Base-by-base conservation (phyloP, 768 basidiomycete species). In the Boletus fagicola region DNA sequence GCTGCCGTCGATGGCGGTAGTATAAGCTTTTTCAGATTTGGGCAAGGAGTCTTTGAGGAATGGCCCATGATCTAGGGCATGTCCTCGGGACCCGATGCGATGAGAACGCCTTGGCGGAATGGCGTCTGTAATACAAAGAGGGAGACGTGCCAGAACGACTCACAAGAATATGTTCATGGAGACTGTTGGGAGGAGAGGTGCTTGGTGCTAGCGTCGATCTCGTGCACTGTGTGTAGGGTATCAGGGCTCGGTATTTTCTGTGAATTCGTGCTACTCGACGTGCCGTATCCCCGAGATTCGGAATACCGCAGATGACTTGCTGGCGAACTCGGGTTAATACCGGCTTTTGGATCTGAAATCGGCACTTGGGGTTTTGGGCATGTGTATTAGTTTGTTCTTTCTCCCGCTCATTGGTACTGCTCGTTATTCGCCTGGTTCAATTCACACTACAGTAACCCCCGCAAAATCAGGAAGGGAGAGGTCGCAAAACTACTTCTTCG, bases 1-100 rank as follows among this genome's bases (percentile, higher is more conserved):
- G 95, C 94, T 2, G 92, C 83, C 2, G 94, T 95, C 5, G 94
- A 97, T 72, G 81, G 84, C 2, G 93, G 95, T 10, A 92, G 82
- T 60, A 87, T 87, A 43, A 89, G 90, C 62, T 95, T 97, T 77
- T 90, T 93, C 74, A 78, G 90, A 52, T 94, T 98, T 62, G 86
- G 88, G 8, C 81, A 94, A 66, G 91, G 92, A 0, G 84, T 79
- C 10, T 98, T 98, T 69, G 85, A 83, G 52, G 90, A 93, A 63
- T 87, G 88, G 83, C 86, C 91, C 0, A 90, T 94, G 86, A 38
- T 52, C 18, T 70, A 68, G 56, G 5, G 26, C 24, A 22, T 48
- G 5, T 13, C 18, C 13, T 49, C 28, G 3, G 12, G 28, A 16
- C 10, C 10, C 7, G 12, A 52, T 33, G 20, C 3, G 18, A 16